Conservation (phyloP, 2,329 filamentous ascomycete genomes). For the Trichoderma afroharzianum region DNA sequence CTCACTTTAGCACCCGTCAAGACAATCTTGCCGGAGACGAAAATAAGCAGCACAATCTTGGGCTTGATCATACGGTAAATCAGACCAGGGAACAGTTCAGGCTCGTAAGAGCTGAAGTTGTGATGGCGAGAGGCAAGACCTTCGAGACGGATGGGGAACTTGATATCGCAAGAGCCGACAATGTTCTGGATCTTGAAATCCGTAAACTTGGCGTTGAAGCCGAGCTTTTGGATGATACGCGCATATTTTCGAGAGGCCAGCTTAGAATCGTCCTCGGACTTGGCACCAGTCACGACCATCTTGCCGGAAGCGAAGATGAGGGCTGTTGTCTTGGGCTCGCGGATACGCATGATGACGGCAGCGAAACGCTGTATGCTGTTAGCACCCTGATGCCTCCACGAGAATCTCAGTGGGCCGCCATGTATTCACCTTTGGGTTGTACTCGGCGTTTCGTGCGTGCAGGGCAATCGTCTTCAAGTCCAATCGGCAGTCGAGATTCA, state of each 20-base stretch:
- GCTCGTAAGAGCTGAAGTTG: slow-evolving; percentile 99
- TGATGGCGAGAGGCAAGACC: slow-evolving; percentile 95
- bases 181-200: slow-evolving; percentile 99
- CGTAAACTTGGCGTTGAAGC: slow-evolving; percentile 98
- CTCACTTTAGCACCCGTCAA: slow-evolving; percentile 96
- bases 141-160: slow-evolving; percentile 96
- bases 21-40: slow-evolving; percentile 97
- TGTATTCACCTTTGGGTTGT: slow-evolving; percentile 84
- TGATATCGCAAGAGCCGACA: slow-evolving; percentile 97
- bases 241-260: slow-evolving; percentile 96
- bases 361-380: slow-evolving; percentile 74
- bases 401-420: background rate
- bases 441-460: slow-evolving; percentile 96
- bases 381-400: slow-evolving; percentile 10
- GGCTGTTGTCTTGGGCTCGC: slow-evolving; percentile 96
- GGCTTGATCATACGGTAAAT: slow-evolving; percentile 99
- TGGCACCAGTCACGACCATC: slow-evolving; percentile 98
- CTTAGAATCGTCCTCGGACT: slow-evolving; percentile 97
- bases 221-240: slow-evolving; percentile 98
- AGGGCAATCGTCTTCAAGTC: slow-evolving; percentile 98
- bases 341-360: slow-evolving; percentile 99
- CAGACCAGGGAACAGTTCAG: slow-evolving; percentile 95
- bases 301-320: slow-evolving; percentile 98
- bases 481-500: slow-evolving; percentile 95
- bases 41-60: slow-evolving; percentile 96